Evolutionary conservation across 306 rosid genomes (phyloP), one percentile per base, ranked within the genome.

Genomic region (Glycine soja): DNA sequence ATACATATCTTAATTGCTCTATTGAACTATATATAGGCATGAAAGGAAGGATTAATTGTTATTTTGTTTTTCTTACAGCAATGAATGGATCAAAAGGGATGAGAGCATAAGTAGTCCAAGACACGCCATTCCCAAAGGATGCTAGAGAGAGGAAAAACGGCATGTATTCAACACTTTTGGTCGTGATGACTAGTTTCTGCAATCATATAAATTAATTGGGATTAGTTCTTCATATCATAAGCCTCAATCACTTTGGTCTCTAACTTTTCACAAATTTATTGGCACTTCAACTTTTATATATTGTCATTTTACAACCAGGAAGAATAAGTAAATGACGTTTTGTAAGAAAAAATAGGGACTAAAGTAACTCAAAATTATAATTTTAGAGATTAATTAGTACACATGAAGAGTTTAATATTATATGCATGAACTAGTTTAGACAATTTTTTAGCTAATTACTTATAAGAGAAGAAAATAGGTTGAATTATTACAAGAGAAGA

Each of bases 91-190:
- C 98, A 45, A 93, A 88, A 47, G 87, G 92, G 86, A 91, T 78
- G 70, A 85, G 77, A 80, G 93, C 97, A 75, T 90, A 91, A 24
- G 89, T 46, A 6, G 90, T 86, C 98, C 98, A 94, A 34, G 85
- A 85, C 15, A 92, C 19, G 6, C 94, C 93, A 57, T 94, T 94
- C 4, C 90, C 91, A 42, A 94, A 82, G 9, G 92, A 83, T 13
- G 92, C 88, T 2, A 94, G n/a, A 11, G 96, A 92, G 30, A 92
- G 90, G 65, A 38, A 89, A 63, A 94, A 88, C 0, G 94, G 97
- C 98, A 94, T 94, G 81, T 79, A 94, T 83, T 94, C 97, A 62
- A 92, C 91, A 48, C 98, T 94, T 71, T 92, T 94, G 24, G 96
- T 92, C 12, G 75, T 87, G 9, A 94, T 85, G 84, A 94, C 97